Conservation (phyloP, 1,139 yeast species). For the Saccharomyces hybrid region DNA sequence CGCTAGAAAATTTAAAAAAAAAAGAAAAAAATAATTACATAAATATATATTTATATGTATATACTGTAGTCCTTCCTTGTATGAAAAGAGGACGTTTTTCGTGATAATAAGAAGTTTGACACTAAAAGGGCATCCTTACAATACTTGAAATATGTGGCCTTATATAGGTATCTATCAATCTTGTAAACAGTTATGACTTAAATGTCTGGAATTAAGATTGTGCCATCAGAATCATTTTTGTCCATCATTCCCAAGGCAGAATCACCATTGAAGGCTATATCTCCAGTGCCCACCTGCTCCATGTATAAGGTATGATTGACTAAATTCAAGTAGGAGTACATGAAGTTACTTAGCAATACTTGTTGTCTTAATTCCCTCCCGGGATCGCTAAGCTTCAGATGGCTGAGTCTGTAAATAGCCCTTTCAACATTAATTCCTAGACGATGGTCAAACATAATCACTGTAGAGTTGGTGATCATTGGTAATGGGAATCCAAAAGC, state of each 20-base stretch:
- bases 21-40: not conserved
- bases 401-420: slow-evolving; percentile 87
- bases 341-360: slow-evolving; percentile 84
- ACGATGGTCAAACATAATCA: slow-evolving; percentile 73
- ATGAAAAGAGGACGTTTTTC: not conserved
- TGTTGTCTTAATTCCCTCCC: slow-evolving; percentile 86
- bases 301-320: slow-evolving; percentile 82
- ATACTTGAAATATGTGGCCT: not conserved
- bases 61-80: not conserved
- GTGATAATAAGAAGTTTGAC: not conserved
- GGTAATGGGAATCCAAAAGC: slow-evolving; percentile 84
- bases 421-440: slow-evolving; percentile 93
- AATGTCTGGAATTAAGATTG: slow-evolving; percentile 4
- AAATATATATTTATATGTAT: too few species aligned
- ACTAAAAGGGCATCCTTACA: not conserved
- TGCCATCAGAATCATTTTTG: slow-evolving; percentile 2
- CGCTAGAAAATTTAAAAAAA: not conserved
- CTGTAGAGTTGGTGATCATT: slow-evolving; percentile 64
- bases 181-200: not conserved
- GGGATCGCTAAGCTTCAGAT: slow-evolving; percentile 87
- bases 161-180: not conserved
- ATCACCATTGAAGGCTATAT: not conserved
- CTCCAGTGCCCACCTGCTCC: slow-evolving; percentile 38
- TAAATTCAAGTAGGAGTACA: slow-evolving; percentile 92
- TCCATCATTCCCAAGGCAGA: not conserved